Conservation (phyloP, 2,329 filamentous ascomycete species). For the Pseudocercospora pini-densiflorae region DNA sequence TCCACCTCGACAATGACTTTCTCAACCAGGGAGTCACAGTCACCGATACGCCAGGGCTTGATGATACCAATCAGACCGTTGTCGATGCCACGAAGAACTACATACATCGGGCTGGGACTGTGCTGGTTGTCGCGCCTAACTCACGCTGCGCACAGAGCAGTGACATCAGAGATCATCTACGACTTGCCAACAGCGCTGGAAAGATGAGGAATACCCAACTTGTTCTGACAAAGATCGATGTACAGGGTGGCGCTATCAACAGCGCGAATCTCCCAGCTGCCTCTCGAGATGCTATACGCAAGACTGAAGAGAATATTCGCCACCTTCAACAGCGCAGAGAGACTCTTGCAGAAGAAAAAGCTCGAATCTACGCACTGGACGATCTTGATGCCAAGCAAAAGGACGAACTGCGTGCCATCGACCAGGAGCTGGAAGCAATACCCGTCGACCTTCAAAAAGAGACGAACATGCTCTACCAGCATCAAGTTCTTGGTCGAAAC, state of each 20-base stretch:
- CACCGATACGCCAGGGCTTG: constrained; percentile 29
- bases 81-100: constrained; percentile 27
- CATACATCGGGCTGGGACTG: constrained; percentile 15
- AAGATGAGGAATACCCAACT: constrained; percentile 19
- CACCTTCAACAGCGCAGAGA: neutral
- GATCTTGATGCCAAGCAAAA: neutral
- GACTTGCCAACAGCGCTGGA: constrained; percentile 14
- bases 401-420: neutral
- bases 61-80: constrained; percentile 24
- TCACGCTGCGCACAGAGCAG: constrained; percentile 17
- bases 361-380: neutral
- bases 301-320: neutral
- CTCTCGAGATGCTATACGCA: neutral
- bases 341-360: neutral
- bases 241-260: neutral
- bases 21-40: constrained; percentile 26
- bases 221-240: constrained; percentile 9
- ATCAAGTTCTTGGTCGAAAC: constrained; percentile 15
- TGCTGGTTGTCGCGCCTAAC: constrained; percentile 19
- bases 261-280: neutral
- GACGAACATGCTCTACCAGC: constrained; percentile 9
- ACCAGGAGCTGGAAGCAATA: neutral
- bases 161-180: constrained; percentile 15
- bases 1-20: constrained; percentile 20
- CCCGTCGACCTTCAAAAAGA: neutral